Base-by-base conservation (phyloP, 495 filamentous ascomycete species). In the Pseudevernia furfuracea region DNA sequence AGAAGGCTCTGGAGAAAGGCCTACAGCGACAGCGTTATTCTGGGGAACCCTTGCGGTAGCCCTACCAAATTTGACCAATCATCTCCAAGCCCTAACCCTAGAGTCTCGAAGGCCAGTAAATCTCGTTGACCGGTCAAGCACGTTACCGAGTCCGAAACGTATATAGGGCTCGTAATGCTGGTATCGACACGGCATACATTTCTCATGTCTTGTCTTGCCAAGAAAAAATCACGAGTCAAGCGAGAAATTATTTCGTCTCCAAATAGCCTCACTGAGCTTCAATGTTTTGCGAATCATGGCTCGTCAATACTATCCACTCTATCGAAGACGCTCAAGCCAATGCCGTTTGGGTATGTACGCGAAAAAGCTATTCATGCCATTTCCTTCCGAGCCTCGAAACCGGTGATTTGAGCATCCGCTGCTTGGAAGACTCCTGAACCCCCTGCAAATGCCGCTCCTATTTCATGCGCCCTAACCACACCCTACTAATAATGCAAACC, bases 311-410 rank as follows among this genome's bases (percentile, higher is more conserved):
- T 58, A 43, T 58, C 52, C 58, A 28, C 34, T 36, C 52, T 58
- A 43, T 58, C 52, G 58, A 63, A 58, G 34, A 63, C 9, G 30
- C 28, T 30, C 38, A 32, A 37, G 21, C 12, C 61, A 37, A 43
- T 19, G 39, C 23, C 28, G 44, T 21, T 36, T 28, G 21, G 30
- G 39, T 63, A 58, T 63, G 61, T 48, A 57, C 28, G 61, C 39
- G 52, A 58, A 44, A 46, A 63, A 44, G 25, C 38, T 15, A 58
- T 41, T 21, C 52, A 48, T 43, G 21, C 28, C 28, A 37, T 43
- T 46, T 43, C 53, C 37, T 34, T 19, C n/a, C 36, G 1, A 58
- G 39, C 14, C 4, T 48, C 38, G 19, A 38, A 36, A 30, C 23
- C 41, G 3, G 37, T 62, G 36, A n/a, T 14, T 55, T 53, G n/a